Conservation (phyloP, 2,329 filamentous ascomycete species). For the Ceratocystis lukuohia region DNA sequence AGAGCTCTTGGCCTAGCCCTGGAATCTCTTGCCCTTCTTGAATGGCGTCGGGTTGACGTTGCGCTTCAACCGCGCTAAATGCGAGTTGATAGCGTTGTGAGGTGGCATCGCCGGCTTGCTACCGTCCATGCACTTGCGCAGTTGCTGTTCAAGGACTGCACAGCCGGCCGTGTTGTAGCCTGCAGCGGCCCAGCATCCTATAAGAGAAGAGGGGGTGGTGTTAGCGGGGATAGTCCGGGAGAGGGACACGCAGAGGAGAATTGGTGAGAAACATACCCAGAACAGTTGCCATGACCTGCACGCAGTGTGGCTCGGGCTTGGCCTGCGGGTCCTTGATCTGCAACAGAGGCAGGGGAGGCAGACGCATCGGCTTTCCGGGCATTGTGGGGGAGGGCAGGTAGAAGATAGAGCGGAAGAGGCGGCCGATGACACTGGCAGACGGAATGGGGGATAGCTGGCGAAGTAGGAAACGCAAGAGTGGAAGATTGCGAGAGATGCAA, state of each 20-base stretch:
- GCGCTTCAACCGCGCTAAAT: slow-evolving; percentile 65
- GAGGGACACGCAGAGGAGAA: background rate
- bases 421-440: background rate
- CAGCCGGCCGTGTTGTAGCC: slow-evolving; percentile 53
- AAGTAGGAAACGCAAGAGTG: too few relatives aligned
- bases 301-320: slow-evolving; percentile 38
- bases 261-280: slow-evolving; percentile 30
- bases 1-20: background rate
- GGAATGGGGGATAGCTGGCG: background rate
- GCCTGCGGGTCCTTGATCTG: slow-evolving; percentile 42
- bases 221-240: background rate
- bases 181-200: slow-evolving; percentile 74
- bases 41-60: slow-evolving; percentile 40
- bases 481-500: too few relatives aligned
- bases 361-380: slow-evolving; percentile 40
- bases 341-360: slow-evolving; percentile 43
- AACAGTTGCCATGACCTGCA: slow-evolving; percentile 44
- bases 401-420: background rate
- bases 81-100: slow-evolving; percentile 78
- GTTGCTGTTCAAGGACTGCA: slow-evolving; percentile 43
- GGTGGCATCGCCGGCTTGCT: slow-evolving; percentile 35
- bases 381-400: slow-evolving; percentile 26
- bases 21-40: slow-evolving; percentile 28
- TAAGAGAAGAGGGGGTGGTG: background rate
- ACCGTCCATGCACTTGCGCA: slow-evolving; percentile 67